Evolutionary conservation across 1,284 basidiomycete species (phyloP).

Genomic region (Athelia sp.): DNA sequence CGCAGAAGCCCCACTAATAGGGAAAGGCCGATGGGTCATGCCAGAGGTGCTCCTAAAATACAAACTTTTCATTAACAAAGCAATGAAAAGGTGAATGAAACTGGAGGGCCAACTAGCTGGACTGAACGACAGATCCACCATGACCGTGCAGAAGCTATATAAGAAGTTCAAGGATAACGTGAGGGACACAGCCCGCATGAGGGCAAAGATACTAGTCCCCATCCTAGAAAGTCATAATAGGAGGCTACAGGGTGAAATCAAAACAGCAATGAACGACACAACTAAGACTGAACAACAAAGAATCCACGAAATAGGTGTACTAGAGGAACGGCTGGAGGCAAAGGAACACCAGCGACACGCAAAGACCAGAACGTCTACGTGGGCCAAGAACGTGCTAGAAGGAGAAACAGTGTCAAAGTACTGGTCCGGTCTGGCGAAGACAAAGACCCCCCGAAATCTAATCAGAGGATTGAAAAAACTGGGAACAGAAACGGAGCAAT

Average conservation of each 20-base stretch:
- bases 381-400: neutral
- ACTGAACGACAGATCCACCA: slow-evolving; percentile 14
- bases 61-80: neutral
- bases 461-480: neutral
- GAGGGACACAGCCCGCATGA: no score
- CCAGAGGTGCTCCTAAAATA: neutral
- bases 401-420: slow-evolving; percentile 1
- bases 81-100: neutral
- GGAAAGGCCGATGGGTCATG: slow-evolving; percentile 1
- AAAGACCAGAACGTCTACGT: neutral
- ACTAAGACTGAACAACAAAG: neutral
- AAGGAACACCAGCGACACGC: neutral
- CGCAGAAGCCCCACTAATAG: slow-evolving; percentile 1
- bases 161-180: neutral
- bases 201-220: no score
- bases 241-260: neutral
- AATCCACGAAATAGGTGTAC: neutral
- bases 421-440: neutral
- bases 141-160: neutral
- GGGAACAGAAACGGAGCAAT: neutral
- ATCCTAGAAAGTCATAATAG: neutral
- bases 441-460: neutral
- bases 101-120: neutral
- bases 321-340: neutral
- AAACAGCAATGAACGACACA: neutral